Percentiles rank a stretch among this genome's conserved stretches.
Evolutionary conservation across 1,139 yeast species (phyloP).

Genomic region (Kodamaea alishanica): DNA sequence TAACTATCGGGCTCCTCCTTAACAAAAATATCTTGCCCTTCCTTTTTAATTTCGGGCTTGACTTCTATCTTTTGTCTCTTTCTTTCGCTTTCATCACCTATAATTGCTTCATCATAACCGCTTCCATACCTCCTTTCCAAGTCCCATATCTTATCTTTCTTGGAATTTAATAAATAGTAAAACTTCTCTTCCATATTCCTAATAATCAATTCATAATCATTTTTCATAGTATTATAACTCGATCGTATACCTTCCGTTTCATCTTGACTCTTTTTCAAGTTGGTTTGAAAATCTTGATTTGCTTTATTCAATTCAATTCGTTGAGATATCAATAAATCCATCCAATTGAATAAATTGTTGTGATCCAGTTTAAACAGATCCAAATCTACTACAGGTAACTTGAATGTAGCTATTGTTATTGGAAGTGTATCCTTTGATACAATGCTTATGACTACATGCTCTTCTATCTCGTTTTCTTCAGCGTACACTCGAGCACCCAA

Average conservation of each 20-base stretch:
- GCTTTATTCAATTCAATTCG: conserved; percentile 12
- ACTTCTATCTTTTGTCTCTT: background rate
- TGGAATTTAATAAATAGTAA: conserved; percentile 33
- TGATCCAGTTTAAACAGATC: conserved; percentile 11
- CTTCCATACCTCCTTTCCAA: conserved; percentile 12
- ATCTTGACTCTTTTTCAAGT: conserved; percentile 3
- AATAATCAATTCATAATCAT: conserved; percentile 26
- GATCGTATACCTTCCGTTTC: conserved; percentile 11
- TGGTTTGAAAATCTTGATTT: background rate
- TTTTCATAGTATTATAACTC: conserved; percentile 17
- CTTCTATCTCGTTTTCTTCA: conserved; percentile 16
- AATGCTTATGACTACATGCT: conserved; percentile 14
- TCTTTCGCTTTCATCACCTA: background rate
- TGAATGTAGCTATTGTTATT: conserved; percentile 23
- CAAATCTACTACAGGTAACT: conserved; percentile 16
- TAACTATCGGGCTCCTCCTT: conserved; percentile 1
- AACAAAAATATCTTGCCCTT: background rate
- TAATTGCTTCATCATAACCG: background rate
- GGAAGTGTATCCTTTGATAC: conserved; percentile 24
- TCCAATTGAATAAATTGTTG: conserved; percentile 28
- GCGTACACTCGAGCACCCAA: conserved; percentile 6
- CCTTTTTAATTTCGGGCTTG: conserved; percentile 1
- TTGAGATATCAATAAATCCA: conserved; percentile 20
- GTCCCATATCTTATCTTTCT: conserved; percentile 36
- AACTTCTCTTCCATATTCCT: conserved; percentile 37